Evolutionary conservation across 768 basidiomycete species (phyloP), one percentile per base, ranked within the genome.

Genomic region (Lactifluus pinguis): DNA sequence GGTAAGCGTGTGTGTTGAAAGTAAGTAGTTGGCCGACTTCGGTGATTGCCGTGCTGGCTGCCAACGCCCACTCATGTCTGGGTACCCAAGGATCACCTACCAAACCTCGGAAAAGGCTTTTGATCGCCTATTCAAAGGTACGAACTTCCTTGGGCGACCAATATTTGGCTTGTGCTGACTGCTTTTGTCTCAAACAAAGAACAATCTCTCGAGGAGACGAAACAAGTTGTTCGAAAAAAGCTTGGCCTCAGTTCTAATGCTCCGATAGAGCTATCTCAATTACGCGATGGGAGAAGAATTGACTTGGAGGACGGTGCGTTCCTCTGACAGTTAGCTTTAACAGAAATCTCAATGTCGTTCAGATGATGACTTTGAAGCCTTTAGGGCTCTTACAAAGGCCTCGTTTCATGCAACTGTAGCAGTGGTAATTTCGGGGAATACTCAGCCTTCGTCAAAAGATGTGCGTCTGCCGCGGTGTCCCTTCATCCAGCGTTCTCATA

Each of bases 291-390:
- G 8, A 73, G 73, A 59, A 68, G 70, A 14, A 78, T 90, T 25
- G 86, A 87, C 69, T 76, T 92, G n/a, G 88, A 88, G 39, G 89
- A 92, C 68, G 86, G 90, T 89, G 66, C 62, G 77, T 70, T n/a
- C 13, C 3, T 55, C 14, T 49, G 15, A 19, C 58, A 47, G n/a
- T 42, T 49, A 3, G 44, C 49, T 38, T 39, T 32, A 19, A 19
- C 44, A 8, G 25, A 21, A 49, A 53, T 59, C 57, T 44, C 58
- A 49, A 6, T 42, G 19, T 15, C 39, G 5, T 45, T 21, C 64
- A 92, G 89, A 89, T 48, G 89, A 86, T 42, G 89, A 92, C 70
- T 91, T 89, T 63, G 84, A 85, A 56, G 88, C 87, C 2, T 88
- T 91, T 70, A 71, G 74, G 59, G 73, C 78, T 14, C 71, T 80